phyloP scores from a whole-genome alignment of 2,329 filamentous ascomycete genomes.

The Xylaria sp. region DNA sequence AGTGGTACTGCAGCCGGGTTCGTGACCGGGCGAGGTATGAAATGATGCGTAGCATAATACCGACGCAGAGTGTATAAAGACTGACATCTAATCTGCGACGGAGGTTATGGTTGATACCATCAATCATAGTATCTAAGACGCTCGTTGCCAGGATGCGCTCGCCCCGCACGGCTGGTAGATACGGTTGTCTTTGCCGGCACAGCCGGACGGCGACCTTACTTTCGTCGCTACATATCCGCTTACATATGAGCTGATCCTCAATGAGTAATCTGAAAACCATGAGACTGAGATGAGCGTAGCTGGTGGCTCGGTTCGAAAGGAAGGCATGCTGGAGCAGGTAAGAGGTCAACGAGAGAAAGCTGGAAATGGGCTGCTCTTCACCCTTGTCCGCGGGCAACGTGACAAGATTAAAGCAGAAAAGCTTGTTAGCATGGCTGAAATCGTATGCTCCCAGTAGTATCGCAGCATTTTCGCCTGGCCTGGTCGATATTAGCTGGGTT shows the following conservation, averaged over 20 bases:
- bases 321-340: constrained; percentile 95
- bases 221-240: constrained; percentile 81
- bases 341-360: constrained; percentile 84
- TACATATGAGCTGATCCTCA: constrained; percentile 81
- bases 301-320: constrained; percentile 73
- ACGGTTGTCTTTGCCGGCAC: constrained; percentile 86
- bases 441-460: constrained; percentile 87
- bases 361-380: constrained; percentile 74
- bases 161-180: constrained; percentile 72
- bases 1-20: constrained; percentile 85
- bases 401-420: constrained; percentile 87
- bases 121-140: constrained; percentile 84
- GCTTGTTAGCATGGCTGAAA: constrained; percentile 90
- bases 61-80: constrained; percentile 80
- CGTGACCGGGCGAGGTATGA: constrained; percentile 82
- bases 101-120: constrained; percentile 93
- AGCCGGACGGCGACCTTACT: constrained; percentile 74
- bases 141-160: constrained; percentile 75
- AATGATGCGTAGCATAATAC: constrained; percentile 79
- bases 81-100: constrained; percentile 81
- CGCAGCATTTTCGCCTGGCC: constrained; percentile 78
- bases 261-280: constrained; percentile 84
- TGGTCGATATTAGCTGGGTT: constrained; percentile 43
- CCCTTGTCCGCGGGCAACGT: constrained; percentile 64
- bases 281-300: constrained; percentile 84